Percentiles rank a stretch among this genome's conserved stretches.
These are phyloP conservation scores for Digitaria exilis DNA, from an alignment of 202 grass and related monocot species.

Conservation along the genomic window DNA sequence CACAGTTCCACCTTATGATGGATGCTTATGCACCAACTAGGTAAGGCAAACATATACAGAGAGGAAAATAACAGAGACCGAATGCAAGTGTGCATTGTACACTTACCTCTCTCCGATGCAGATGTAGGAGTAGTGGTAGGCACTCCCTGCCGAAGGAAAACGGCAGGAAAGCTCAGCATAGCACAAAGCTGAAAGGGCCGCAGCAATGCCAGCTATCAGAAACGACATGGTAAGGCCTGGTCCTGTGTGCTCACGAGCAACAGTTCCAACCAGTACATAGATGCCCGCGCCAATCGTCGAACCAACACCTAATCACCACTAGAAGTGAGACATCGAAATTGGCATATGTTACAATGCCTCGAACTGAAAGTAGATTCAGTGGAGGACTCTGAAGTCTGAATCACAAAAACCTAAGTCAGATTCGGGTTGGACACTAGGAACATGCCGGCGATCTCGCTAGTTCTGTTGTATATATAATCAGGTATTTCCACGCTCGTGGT, in stretches of 20 bases:
- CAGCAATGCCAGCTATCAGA: constrained; percentile 80
- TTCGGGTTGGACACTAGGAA: background rate
- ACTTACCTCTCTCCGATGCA: constrained; percentile 92
- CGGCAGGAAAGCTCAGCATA: constrained; percentile 90
- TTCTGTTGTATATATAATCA: background rate
- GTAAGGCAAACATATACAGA: background rate
- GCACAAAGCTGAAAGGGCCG: constrained; percentile 81
- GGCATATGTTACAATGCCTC: background rate
- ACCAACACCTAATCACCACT: constrained; percentile 59
- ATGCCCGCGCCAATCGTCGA: constrained; percentile 86
- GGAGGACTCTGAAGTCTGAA: constrained; percentile 6
- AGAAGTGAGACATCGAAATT: constrained; percentile 9
- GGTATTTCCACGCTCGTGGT: background rate
- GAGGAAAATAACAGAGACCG: background rate
- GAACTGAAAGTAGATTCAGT: constrained; percentile 2
- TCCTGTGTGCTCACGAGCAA: constrained; percentile 84
- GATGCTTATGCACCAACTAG: background rate
- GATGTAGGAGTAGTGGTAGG: constrained; percentile 92
- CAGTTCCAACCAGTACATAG: constrained; percentile 90
- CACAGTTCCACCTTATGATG: background rate
- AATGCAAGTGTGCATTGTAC: background rate
- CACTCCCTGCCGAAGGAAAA: constrained; percentile 89
- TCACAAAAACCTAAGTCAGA: background rate
- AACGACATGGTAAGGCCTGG: constrained; percentile 79
- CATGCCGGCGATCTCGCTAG: background rate